These are phyloP conservation scores for Barnettozyma californica DNA, from an alignment of 805 yeast species.

Conservation along the genomic window DNA sequence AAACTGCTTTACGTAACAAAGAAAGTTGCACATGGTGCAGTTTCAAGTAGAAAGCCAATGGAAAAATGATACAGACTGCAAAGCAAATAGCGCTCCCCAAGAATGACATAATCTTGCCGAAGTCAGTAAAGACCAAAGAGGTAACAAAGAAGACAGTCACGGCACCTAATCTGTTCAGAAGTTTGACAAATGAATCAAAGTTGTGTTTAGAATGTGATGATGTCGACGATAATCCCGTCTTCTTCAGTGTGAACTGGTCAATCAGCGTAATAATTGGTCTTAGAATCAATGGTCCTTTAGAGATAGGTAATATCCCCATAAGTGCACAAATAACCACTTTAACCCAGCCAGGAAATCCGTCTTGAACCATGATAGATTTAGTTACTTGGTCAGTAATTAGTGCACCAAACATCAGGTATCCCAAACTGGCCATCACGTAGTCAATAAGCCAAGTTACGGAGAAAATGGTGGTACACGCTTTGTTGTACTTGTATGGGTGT, in stretches of 20 bases:
- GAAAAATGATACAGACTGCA: conserved; percentile 66
- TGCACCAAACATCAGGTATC: conserved; percentile 78
- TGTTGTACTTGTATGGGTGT: conserved; percentile 55
- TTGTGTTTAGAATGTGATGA: background rate
- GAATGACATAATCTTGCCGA: conserved; percentile 69
- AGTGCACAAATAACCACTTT: conserved; percentile 37
- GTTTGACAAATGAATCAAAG: background rate
- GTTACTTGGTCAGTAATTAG: conserved; percentile 68
- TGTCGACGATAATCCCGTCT: background rate
- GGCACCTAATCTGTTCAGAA: conserved; percentile 17
- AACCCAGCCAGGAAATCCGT: conserved; percentile 62
- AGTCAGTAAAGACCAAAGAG: conserved; percentile 59
- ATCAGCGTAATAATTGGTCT: conserved; percentile 66
- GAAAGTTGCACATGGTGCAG: conserved; percentile 37
- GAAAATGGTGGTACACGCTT: conserved; percentile 51
- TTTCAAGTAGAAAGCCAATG: conserved; percentile 57
- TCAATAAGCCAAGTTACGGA: conserved; percentile 54
- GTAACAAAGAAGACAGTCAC: conserved; percentile 38
- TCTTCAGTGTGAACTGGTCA: conserved; percentile 33
- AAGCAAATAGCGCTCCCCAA: conserved; percentile 72
- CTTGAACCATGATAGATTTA: conserved; percentile 59
- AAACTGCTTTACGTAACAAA: conserved; percentile 19
- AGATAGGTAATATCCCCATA: conserved; percentile 69
- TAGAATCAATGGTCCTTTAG: conserved; percentile 69
- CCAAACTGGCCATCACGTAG: conserved; percentile 54